Base-by-base conservation (phyloP, 2,329 filamentous ascomycete species). In the Sporothrix variecibatus region DNA sequence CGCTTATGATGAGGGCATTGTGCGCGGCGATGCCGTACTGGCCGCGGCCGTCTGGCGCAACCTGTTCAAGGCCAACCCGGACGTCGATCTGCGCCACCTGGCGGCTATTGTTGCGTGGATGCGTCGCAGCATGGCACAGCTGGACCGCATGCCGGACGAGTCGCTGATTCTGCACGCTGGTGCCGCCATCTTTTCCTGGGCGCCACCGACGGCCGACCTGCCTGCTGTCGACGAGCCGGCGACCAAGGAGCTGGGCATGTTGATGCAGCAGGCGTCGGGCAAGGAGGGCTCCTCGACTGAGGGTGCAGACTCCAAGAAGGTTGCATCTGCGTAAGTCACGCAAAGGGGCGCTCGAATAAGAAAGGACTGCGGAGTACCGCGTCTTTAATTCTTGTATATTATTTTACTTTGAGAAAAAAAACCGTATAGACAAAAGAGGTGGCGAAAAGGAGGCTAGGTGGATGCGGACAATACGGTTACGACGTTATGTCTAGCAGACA, bases 21-120 rank as follows among this genome's bases (percentile, higher is more conserved):
- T 91, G 77, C 91, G 91, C 81, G 92, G 92, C 11, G 94, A 97
- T 81, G 91, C 93, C 17, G 89, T 93, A 73, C 86, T 96, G 17
- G 93, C 92, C 3, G 87, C 92, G 58, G 96, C 96, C 9, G 86
- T 99, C 67, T 99, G 96, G 96, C 88, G 96, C 79, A 98, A 98
- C 82, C 81, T 99, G 73, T 97, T 94, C 86, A 94, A 95, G 84
- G 94, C 89, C 28, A 79, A 81, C 51, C 82, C 84, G 67, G 85
- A 88, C 75, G 83, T 85, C 20, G 87, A 90, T 76, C 81, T 86
- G 49, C 82, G 87, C 71, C 78, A 81, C 38, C 81, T 90, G 68
- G 85, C 87, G 2, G 87, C 87, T 70, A 83, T 89, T 65, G 88
- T 90, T 28, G 85, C 84, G 43, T 90, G 87, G 87, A 87, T 90